Percentiles rank a stretch among this genome's conserved stretches.
Evolutionary conservation across 139 green algal genomes (phyloP).

Genomic region (Marvania coccoides): DNA sequence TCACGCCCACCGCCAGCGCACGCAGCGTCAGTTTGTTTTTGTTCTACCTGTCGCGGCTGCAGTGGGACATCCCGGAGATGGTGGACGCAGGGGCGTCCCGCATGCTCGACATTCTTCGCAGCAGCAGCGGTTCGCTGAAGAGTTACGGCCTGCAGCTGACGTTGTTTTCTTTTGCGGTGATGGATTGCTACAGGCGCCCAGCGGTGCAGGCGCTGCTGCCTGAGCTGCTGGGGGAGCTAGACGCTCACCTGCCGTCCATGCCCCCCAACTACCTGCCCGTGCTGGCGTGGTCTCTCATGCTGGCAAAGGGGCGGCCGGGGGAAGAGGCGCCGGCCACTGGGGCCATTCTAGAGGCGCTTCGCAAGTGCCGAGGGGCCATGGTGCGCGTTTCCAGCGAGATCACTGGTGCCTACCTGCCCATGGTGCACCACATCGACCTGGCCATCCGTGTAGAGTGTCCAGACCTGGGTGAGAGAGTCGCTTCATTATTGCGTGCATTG

Average conservation of each 20-base stretch:
- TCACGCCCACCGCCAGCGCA: too few species aligned
- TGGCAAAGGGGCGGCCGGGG: neutral
- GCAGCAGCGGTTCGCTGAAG: too few species aligned
- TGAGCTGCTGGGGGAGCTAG: neutral
- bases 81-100: too few species aligned
- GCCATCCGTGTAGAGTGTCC: neutral
- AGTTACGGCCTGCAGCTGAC: neutral
- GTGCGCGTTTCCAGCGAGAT: neutral
- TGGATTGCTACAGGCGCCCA: neutral
- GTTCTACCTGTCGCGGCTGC: too few species aligned
- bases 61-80: too few species aligned
- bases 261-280: neutral
- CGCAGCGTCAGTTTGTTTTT: too few species aligned
- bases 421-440: neutral
- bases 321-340: neutral
- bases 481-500: neutral
- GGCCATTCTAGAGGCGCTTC: neutral
- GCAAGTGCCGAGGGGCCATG: neutral
- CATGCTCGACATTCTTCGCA: too few species aligned
- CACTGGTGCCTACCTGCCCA: neutral
- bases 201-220: neutral
- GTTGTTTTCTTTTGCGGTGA: neutral
- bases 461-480: conserved; percentile 1
- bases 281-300: conserved; percentile 2
- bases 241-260: neutral